phyloP scores from a whole-genome alignment of 1,284 basidiomycete genomes.

The Coniophora puteana region DNA sequence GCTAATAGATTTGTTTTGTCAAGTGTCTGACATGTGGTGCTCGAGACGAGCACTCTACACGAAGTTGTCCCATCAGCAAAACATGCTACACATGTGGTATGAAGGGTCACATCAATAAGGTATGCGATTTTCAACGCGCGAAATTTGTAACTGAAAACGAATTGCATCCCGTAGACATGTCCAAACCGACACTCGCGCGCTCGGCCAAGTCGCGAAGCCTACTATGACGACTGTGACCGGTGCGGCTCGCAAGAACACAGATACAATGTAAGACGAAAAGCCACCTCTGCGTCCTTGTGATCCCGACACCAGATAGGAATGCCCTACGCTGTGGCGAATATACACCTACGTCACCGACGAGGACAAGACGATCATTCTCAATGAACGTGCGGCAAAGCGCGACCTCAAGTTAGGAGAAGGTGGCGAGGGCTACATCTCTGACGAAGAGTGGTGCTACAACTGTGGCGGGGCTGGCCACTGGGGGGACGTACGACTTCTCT shows the following conservation, averaged over 20 bases:
- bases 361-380: slow-evolving; percentile 48
- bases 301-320: slow-evolving; percentile 51
- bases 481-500: slow-evolving; percentile 68
- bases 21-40: slow-evolving; percentile 89
- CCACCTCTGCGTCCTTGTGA: background rate
- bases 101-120: slow-evolving; percentile 80
- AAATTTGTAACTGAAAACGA: slow-evolving; percentile 1
- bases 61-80: slow-evolving; percentile 82
- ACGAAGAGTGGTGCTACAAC: slow-evolving; percentile 85
- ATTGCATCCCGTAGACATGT: slow-evolving; percentile 54
- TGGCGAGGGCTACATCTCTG: slow-evolving; percentile 73
- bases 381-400: slow-evolving; percentile 46
- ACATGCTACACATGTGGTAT: slow-evolving; percentile 85
- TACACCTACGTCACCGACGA: slow-evolving; percentile 72
- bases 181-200: slow-evolving; percentile 54
- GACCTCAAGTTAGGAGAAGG: slow-evolving; percentile 56
- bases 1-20: slow-evolving; percentile 5
- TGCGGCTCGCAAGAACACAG: slow-evolving; percentile 73
- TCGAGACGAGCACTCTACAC: slow-evolving; percentile 79
- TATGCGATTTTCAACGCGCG: slow-evolving; percentile 30
- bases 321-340: slow-evolving; percentile 84
- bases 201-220: slow-evolving; percentile 24
- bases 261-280: slow-evolving; percentile 50
- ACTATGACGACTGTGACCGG: slow-evolving; percentile 61
- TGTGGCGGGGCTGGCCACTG: slow-evolving; percentile 80